Evolutionary conservation across 371 early-diverging fungal genomes (phyloP).

Genomic region (Actinomortierella wolfii): DNA sequence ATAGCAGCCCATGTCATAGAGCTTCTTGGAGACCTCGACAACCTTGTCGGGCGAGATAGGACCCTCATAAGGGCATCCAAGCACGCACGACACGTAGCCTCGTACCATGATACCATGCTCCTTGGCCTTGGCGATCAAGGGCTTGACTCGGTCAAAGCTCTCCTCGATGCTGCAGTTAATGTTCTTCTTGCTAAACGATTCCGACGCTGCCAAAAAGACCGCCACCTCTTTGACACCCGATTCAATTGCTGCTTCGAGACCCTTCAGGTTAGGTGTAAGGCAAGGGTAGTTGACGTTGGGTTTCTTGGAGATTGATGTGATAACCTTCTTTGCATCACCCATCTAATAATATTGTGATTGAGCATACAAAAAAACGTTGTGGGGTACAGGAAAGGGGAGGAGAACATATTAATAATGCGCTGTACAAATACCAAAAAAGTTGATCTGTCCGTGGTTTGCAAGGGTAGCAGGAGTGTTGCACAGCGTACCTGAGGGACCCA

Average conservation of each 20-base stretch:
- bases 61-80: constrained; percentile 97
- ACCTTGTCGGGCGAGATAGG: constrained; percentile 71
- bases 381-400: neutral
- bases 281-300: constrained; percentile 84
- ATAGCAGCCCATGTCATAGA: constrained; percentile 94
- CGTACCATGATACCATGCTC: constrained; percentile 77
- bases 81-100: constrained; percentile 91
- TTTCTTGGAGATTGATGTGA: constrained; percentile 65
- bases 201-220: constrained; percentile 91
- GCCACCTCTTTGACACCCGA: constrained; percentile 90
- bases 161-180: constrained; percentile 93
- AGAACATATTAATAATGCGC: no score
- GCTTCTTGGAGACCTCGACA: constrained; percentile 72
- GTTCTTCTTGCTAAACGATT: constrained; percentile 88
- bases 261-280: constrained; percentile 91
- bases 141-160: constrained; percentile 74
- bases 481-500: constrained; percentile 98
- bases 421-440: no score
- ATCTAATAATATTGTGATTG: no score
- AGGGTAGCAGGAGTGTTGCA: no score
- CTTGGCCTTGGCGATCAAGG: constrained; percentile 71
- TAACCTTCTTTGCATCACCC: constrained; percentile 84
- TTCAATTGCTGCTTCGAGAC: constrained; percentile 80
- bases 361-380: no score
- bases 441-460: no score